These are phyloP conservation scores for Candida frijolesensis DNA, from an alignment of 1,139 yeast species.

Conservation along the genomic window DNA sequence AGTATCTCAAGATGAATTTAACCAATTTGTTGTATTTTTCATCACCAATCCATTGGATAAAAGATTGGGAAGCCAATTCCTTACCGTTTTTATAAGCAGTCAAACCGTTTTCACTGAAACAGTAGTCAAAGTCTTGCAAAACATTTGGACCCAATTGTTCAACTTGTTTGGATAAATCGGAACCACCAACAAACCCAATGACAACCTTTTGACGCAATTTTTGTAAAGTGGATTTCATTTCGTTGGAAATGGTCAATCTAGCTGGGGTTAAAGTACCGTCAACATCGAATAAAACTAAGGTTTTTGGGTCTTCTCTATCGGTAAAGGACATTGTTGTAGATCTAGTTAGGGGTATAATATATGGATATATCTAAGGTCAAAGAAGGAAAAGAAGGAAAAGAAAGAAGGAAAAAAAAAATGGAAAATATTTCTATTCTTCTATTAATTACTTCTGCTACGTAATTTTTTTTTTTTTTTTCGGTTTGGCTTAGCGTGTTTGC, in stretches of 20 bases:
- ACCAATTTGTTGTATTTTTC: constrained; percentile 89
- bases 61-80: constrained; percentile 87
- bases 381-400: constrained; percentile 6
- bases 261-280: constrained; percentile 99
- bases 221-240: constrained; percentile 70
- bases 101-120: constrained; percentile 96
- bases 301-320: constrained; percentile 56
- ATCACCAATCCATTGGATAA: constrained; percentile 94
- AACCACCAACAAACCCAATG: constrained; percentile 98
- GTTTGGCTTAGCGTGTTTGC: neutral
- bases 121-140: constrained; percentile 83
- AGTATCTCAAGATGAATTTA: constrained; percentile 80
- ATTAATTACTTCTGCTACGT: neutral
- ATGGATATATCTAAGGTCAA: constrained; percentile 5
- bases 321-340: constrained; percentile 48
- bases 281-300: constrained; percentile 88
- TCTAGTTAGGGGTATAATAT: neutral
- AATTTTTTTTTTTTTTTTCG: neutral
- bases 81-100: constrained; percentile 94
- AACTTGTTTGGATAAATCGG: constrained; percentile 89
- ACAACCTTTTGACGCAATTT: constrained; percentile 88
- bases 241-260: constrained; percentile 78
- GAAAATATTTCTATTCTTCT: neutral
- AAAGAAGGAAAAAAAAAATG: neutral
- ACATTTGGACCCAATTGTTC: constrained; percentile 90